These are phyloP conservation scores for Lumnitzera littorea DNA, from an alignment of 345 rosid genomes.

Conservation along the genomic window DNA sequence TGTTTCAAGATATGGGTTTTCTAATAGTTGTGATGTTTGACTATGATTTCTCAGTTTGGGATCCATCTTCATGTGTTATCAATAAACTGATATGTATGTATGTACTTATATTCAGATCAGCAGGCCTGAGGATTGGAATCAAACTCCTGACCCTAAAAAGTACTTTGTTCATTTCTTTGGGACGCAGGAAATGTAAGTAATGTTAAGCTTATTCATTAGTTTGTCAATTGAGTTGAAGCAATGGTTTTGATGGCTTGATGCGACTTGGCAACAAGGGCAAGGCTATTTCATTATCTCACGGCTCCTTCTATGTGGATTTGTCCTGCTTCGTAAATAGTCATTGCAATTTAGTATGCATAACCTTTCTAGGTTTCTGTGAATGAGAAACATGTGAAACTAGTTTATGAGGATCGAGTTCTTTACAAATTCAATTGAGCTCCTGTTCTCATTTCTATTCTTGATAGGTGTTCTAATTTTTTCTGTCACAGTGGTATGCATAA, in stretches of 20 bases:
- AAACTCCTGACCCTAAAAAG: slow-evolving; percentile 66
- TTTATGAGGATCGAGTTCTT: too few species aligned
- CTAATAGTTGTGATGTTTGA: too few species aligned
- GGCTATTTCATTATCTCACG: too few species aligned
- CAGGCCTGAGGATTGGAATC: slow-evolving; percentile 78
- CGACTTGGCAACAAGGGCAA: neutral
- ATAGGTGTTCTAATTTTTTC: neutral
- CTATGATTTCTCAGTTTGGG: too few species aligned
- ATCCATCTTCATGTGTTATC: too few species aligned
- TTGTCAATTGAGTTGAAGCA: slow-evolving; percentile 1
- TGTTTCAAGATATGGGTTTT: too few species aligned
- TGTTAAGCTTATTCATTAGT: slow-evolving; percentile 1
- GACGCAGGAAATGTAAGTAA: slow-evolving; percentile 83
- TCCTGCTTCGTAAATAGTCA: too few species aligned
- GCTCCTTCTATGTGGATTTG: too few species aligned
- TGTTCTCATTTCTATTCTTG: neutral
- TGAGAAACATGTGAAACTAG: too few species aligned
- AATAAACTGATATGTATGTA: slow-evolving; percentile 1
- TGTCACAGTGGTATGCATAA: neutral
- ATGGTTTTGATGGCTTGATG: neutral
- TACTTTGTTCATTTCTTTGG: slow-evolving; percentile 81
- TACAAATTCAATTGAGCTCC: neutral
- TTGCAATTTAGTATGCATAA: too few species aligned
- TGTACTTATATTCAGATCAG: slow-evolving; percentile 49
- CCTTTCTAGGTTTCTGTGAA: too few species aligned